A percentile compares a stretch with the other conserved stretches of the same genome.
phyloP scores from a whole-genome alignment of 78 protist genomes.

The Dictyostelium capitatum region DNA sequence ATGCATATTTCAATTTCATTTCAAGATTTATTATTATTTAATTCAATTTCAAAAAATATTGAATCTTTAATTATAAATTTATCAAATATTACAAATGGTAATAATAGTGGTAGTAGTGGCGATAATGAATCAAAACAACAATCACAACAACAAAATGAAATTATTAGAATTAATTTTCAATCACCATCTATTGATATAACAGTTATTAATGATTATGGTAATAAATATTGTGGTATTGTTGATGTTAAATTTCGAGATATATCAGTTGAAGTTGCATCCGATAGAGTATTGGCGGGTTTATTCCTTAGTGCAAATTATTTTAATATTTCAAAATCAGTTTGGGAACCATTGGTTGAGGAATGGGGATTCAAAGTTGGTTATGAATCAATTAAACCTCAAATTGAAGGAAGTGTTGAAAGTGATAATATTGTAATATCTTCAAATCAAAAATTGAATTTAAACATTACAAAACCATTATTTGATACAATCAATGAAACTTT shows the following conservation, averaged over 20 bases:
- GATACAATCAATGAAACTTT: slow-evolving; percentile 12
- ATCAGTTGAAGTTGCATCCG: slow-evolving; percentile 27
- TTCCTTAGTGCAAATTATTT: slow-evolving; percentile 56
- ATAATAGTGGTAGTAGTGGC: background rate
- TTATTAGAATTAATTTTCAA: slow-evolving; percentile 32
- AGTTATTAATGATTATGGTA: slow-evolving; percentile 48
- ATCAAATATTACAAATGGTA: background rate
- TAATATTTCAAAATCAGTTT: slow-evolving; percentile 36
- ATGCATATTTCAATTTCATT: slow-evolving; percentile 45
- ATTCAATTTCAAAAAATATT: slow-evolving; percentile 6
- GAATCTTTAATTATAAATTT: background rate
- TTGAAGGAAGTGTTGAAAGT: background rate
- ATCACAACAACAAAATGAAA: slow-evolving; percentile 1
- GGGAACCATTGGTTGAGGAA: slow-evolving; percentile 70
- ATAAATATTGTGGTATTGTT: slow-evolving; percentile 34
- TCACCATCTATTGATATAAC: slow-evolving; percentile 35
- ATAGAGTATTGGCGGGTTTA: slow-evolving; percentile 4
- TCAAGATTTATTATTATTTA: slow-evolving; percentile 61
- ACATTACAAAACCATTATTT: slow-evolving; percentile 49
- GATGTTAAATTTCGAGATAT: slow-evolving; percentile 36
- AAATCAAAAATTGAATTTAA: slow-evolving; percentile 33
- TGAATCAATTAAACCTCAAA: background rate
- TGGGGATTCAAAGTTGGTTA: slow-evolving; percentile 67
- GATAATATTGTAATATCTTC: slow-evolving; percentile 30
- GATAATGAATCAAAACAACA: background rate